Percentiles rank a stretch among this genome's conserved stretches.
phyloP scores from a whole-genome alignment of 2,329 filamentous ascomycete species.

The Fusarium circinatum region DNA sequence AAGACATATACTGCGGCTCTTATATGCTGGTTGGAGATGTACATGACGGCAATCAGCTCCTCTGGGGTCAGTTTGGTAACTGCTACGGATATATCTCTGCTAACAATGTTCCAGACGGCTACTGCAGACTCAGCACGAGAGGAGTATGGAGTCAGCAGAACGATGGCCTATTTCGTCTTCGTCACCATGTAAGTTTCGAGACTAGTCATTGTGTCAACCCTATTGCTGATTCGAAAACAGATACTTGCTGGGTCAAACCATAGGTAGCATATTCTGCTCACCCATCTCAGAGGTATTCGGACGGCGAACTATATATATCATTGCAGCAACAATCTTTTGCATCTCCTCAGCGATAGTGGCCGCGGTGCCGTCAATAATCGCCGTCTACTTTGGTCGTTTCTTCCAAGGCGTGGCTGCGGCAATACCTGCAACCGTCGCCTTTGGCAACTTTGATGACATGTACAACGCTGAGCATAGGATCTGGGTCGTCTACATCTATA shows the following conservation, averaged over 20 bases:
- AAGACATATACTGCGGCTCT: background rate
- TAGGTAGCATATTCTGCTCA: background rate
- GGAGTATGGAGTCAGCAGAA: background rate
- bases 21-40: background rate
- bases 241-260: background rate
- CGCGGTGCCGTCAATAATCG: background rate
- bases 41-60: background rate
- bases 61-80: background rate
- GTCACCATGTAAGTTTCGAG: background rate
- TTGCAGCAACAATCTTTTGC: background rate
- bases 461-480: background rate
- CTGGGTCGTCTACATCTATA: slow-evolving; percentile 13
- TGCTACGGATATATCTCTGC: background rate
- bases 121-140: background rate
- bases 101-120: background rate
- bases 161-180: background rate
- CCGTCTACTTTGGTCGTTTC: fast-evolving
- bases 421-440: background rate
- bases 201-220: fast-evolving
- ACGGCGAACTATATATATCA: background rate
- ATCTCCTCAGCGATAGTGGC: background rate
- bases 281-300: background rate
- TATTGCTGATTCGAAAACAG: background rate
- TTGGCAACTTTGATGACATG: background rate
- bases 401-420: background rate